These are phyloP conservation scores for Astragalus glycyphyllos DNA, from an alignment of 306 rosid species.

Conservation along the genomic window DNA sequence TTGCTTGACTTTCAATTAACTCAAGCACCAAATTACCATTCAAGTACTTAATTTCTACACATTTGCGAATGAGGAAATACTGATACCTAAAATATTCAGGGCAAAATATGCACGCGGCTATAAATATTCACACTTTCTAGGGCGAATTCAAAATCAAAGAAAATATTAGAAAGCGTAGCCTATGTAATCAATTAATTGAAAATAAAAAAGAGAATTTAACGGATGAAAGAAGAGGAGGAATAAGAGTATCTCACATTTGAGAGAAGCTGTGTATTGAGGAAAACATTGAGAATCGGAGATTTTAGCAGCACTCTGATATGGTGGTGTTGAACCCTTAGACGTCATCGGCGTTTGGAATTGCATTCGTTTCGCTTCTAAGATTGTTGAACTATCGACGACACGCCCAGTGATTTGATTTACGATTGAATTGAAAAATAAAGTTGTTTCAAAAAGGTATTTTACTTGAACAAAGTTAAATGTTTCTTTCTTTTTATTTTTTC, in stretches of 20 bases:
- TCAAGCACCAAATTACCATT: conserved; percentile 24
- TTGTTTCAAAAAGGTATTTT: no score
- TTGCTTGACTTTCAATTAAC: background rate
- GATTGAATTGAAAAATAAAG: background rate
- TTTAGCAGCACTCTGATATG: conserved; percentile 75
- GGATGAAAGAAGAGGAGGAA: background rate
- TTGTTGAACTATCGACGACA: background rate
- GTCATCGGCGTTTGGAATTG: conserved; percentile 48
- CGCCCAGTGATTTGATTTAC: background rate
- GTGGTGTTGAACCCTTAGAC: conserved; percentile 56
- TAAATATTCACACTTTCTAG: background rate
- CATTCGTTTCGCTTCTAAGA: background rate
- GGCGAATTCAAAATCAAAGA: conserved; percentile 7
- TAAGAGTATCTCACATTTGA: conserved; percentile 60
- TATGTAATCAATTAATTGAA: background rate
- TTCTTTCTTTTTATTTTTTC: no score
- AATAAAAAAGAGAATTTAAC: background rate
- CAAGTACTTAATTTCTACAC: conserved; percentile 15
- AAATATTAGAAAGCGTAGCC: background rate
- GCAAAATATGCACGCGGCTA: background rate
- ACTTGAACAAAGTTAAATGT: no score
- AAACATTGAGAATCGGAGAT: conserved; percentile 83
- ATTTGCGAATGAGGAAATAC: background rate
- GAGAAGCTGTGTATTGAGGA: conserved; percentile 89
- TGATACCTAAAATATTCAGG: conserved; percentile 11